These are phyloP conservation scores for Calonectria henricotiae DNA, from an alignment of 2,329 filamentous ascomycete species.

Conservation along the genomic window DNA sequence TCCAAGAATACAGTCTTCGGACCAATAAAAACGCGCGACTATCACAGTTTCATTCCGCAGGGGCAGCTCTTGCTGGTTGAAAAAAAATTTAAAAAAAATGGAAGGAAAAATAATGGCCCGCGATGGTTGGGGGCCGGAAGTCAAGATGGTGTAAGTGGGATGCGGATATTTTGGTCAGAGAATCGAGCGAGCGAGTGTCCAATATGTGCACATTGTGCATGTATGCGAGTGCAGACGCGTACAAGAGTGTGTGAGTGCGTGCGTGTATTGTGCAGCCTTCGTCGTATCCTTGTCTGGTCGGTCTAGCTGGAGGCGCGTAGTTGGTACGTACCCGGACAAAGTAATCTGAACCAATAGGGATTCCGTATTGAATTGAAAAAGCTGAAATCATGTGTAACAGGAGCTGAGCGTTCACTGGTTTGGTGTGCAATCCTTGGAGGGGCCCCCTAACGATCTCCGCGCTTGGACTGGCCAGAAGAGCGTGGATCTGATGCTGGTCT, in stretches of 20 bases:
- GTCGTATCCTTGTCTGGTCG: neutral
- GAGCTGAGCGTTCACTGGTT: neutral
- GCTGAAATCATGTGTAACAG: neutral
- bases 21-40: conserved; percentile 7
- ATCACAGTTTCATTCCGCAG: neutral
- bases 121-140: conserved; percentile 18
- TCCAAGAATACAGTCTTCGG: neutral
- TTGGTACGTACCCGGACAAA: neutral
- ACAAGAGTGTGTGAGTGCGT: neutral
- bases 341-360: neutral
- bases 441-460: neutral
- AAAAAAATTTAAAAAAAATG: too few relatives aligned
- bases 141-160: neutral
- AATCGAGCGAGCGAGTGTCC: neutral
- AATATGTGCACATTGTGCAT: conserved; percentile 2
- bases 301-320: neutral
- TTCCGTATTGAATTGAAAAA: neutral
- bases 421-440: neutral
- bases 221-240: conserved; percentile 1
- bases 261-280: neutral
- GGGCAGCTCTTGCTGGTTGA: neutral
- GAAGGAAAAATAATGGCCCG: too few relatives aligned
- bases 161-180: neutral
- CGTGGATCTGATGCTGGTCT: neutral
- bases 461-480: conserved; percentile 12